Conservation (phyloP, 2,329 filamentous ascomycete species). For the Cadophora malorum region DNA sequence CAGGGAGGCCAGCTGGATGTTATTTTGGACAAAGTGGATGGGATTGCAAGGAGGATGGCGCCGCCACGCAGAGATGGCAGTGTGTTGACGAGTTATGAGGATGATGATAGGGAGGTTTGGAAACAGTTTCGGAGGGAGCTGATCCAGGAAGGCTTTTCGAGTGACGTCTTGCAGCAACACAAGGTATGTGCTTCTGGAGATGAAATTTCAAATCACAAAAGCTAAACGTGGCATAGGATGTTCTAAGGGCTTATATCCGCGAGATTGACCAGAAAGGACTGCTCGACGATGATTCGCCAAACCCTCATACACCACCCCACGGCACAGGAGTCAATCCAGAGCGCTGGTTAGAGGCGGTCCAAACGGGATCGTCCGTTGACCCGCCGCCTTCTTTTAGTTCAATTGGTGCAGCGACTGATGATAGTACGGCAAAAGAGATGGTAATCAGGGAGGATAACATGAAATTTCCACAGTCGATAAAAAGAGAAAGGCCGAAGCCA, state of each 20-base stretch:
- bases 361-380: slow-evolving; percentile 26
- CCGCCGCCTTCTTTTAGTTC: slow-evolving; percentile 36
- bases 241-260: slow-evolving; percentile 65
- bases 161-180: slow-evolving; percentile 60
- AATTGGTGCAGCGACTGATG: slow-evolving; percentile 31
- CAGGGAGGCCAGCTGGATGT: slow-evolving; percentile 51
- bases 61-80: slow-evolving; percentile 46
- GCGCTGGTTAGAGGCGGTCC: slow-evolving; percentile 38
- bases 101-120: slow-evolving; percentile 62
- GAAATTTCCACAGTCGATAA: slow-evolving; percentile 44
- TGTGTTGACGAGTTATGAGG: slow-evolving; percentile 44
- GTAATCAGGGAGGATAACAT: slow-evolving; percentile 42
- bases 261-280: slow-evolving; percentile 63
- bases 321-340: slow-evolving; percentile 37
- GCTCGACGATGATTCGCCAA: slow-evolving; percentile 53
- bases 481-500: slow-evolving; percentile 38
- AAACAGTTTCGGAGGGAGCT: slow-evolving; percentile 64
- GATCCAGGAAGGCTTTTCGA: slow-evolving; percentile 63
- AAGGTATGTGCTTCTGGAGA: slow-evolving; percentile 54
- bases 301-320: slow-evolving; percentile 44
- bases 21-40: slow-evolving; percentile 67
- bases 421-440: slow-evolving; percentile 40
- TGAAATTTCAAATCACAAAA: neutral
- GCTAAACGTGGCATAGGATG: slow-evolving; percentile 52
- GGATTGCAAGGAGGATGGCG: slow-evolving; percentile 59